Conservation (phyloP, 2,329 filamentous ascomycete species). For the Colletotrichum trifolii region DNA sequence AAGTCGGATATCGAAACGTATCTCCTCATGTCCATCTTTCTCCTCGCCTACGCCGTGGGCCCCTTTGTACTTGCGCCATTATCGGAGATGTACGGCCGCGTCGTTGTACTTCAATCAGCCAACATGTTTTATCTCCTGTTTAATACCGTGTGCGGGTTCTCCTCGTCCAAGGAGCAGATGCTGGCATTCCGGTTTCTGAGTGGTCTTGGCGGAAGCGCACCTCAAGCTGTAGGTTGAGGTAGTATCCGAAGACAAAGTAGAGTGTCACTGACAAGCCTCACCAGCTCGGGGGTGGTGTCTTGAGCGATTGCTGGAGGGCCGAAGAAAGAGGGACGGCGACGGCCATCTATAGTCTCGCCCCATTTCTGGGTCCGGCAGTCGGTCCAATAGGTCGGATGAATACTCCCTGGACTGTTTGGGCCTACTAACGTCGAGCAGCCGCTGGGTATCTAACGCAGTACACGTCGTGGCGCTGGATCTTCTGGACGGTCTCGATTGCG, state of each 20-base stretch:
- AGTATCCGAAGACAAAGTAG: no score
- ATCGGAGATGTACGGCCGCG: slow-evolving; percentile 63
- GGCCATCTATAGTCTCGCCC: slow-evolving; percentile 50
- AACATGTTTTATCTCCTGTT: slow-evolving; percentile 65
- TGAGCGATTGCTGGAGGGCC: slow-evolving; percentile 60
- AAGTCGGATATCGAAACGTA: slow-evolving; percentile 53
- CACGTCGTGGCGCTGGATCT: slow-evolving; percentile 57
- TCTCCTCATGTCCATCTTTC: slow-evolving; percentile 69
- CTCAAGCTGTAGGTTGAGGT: slow-evolving; percentile 52
- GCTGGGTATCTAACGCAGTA: slow-evolving; percentile 53
- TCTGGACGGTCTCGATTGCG: slow-evolving; percentile 54
- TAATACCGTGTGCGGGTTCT: slow-evolving; percentile 63
- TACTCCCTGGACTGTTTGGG: not conserved
- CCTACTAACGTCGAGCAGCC: slow-evolving; percentile 34
- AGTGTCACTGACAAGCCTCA: not conserved
- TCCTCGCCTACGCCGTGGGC: slow-evolving; percentile 66
- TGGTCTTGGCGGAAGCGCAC: slow-evolving; percentile 58
- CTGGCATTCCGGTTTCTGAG: slow-evolving; percentile 61
- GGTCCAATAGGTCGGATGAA: slow-evolving; percentile 50
- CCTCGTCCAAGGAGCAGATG: slow-evolving; percentile 57
- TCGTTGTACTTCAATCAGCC: slow-evolving; percentile 54
- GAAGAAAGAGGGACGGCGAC: slow-evolving; percentile 51
- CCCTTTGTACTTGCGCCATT: slow-evolving; percentile 63
- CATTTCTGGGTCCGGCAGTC: slow-evolving; percentile 56
- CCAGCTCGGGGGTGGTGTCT: slow-evolving; percentile 56